Percentiles rank a stretch among this genome's conserved stretches.
Evolutionary conservation across 345 rosid species (phyloP).

Genomic region (Rubroshorea leprosula): DNA sequence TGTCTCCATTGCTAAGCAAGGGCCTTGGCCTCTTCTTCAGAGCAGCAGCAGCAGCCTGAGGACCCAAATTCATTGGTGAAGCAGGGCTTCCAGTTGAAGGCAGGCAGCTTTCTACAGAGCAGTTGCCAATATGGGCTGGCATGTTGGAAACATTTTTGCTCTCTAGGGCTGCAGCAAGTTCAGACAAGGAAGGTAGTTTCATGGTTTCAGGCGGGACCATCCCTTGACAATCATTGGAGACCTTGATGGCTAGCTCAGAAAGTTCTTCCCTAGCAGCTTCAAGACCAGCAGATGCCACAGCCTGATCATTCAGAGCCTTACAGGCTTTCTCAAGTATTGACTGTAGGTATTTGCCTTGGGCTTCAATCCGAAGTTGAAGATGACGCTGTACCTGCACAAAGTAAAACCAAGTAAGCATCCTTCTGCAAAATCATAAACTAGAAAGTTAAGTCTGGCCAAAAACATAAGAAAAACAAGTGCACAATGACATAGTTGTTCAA

Average conservation of each 20-base stretch:
- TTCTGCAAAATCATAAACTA: too few relatives aligned
- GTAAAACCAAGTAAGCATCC: conserved; percentile 6
- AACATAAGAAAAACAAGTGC: too few relatives aligned
- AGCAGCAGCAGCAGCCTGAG: conserved; percentile 35
- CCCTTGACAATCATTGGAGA: conserved; percentile 51
- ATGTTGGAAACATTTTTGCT: conserved; percentile 34
- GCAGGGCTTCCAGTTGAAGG: conserved; percentile 55
- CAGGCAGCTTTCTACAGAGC: conserved; percentile 55
- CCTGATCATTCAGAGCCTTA: conserved; percentile 74
- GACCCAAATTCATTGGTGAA: conserved; percentile 35
- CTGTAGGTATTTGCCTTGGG: conserved; percentile 86
- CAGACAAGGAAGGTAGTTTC: conserved; percentile 45
- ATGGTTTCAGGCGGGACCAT: conserved; percentile 40
- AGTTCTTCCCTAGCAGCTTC: conserved; percentile 85
- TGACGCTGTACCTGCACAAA: conserved; percentile 69
- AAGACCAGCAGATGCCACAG: conserved; percentile 54
- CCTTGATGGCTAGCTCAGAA: conserved; percentile 77
- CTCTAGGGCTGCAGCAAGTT: conserved; percentile 54
- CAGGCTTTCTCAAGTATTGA: conserved; percentile 88
- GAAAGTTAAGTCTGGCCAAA: too few relatives aligned
- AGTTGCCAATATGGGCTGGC: too few relatives aligned
- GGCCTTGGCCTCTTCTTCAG: conserved; percentile 61
- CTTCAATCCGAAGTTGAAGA: conserved; percentile 81
- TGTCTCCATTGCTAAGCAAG: conserved; percentile 42
- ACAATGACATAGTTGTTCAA: too few relatives aligned